Percentiles rank a stretch among this genome's conserved stretches.
Evolutionary conservation across 352 stramenopile genomes (phyloP).

Genomic region (Pythium utonaiense): DNA sequence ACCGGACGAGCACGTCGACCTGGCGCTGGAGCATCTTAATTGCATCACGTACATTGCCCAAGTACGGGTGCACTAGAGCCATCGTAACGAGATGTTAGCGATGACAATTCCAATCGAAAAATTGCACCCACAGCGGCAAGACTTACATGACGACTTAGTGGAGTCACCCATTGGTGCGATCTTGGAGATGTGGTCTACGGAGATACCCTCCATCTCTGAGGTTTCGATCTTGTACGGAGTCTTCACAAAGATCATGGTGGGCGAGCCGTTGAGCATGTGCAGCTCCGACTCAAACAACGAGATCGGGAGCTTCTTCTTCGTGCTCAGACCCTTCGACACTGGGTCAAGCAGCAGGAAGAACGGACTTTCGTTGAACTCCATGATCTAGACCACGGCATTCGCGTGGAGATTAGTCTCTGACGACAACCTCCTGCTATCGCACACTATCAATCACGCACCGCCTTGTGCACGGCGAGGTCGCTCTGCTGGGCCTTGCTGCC

Average conservation of each 20-base stretch:
- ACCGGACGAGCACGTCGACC: slow-evolving; percentile 68
- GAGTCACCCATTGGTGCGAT: slow-evolving; percentile 66
- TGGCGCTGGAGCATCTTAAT: slow-evolving; percentile 86
- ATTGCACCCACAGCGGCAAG: not conserved
- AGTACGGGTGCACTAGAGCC: slow-evolving; percentile 64
- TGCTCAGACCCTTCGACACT: slow-evolving; percentile 50
- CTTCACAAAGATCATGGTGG: slow-evolving; percentile 89
- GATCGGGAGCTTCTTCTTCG: slow-evolving; percentile 88
- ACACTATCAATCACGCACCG: slow-evolving; percentile 36
- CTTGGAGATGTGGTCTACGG: slow-evolving; percentile 88
- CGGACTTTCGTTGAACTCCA: slow-evolving; percentile 87
- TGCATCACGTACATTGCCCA: slow-evolving; percentile 77
- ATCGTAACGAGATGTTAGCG: not conserved
- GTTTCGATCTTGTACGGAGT: slow-evolving; percentile 86
- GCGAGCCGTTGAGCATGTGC: slow-evolving; percentile 76
- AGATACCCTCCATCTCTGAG: slow-evolving; percentile 83
- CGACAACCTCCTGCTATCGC: not conserved
- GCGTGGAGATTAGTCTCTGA: not conserved
- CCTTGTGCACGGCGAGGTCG: slow-evolving; percentile 72
- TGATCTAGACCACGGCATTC: slow-evolving; percentile 39
- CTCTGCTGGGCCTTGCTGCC: slow-evolving; percentile 62
- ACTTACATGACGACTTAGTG: slow-evolving; percentile 70
- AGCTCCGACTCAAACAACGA: slow-evolving; percentile 84
- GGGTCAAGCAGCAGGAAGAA: slow-evolving; percentile 79
- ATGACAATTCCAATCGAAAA: not conserved